Conservation (phyloP, 495 filamentous ascomycete genomes). For the Tricharina praecox region DNA sequence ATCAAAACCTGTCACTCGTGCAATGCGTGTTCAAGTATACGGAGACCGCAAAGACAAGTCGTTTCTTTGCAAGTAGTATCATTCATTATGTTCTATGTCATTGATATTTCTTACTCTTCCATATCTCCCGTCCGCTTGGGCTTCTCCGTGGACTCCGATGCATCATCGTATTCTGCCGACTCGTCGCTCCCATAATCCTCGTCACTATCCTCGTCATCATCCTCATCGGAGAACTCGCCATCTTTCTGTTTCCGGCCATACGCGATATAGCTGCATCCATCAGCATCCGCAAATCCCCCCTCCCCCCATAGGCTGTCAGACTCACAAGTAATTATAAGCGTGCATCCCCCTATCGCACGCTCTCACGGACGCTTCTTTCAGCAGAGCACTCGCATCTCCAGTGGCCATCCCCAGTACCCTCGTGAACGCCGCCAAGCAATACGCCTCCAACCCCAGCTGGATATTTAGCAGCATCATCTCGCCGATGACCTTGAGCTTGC, state of each 20-base stretch:
- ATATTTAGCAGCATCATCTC: background rate
- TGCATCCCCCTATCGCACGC: constrained; percentile 6
- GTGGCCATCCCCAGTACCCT: constrained; percentile 8
- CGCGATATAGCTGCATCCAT: background rate
- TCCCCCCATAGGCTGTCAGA: background rate
- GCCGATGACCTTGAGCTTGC: background rate
- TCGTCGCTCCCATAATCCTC: no score
- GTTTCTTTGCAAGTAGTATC: no score
- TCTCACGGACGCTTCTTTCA: constrained; percentile 2
- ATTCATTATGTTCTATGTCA: no score
- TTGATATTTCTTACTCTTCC: no score
- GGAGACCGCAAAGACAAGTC: no score
- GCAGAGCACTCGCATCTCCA: constrained; percentile 2
- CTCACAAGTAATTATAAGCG: constrained; percentile 6
- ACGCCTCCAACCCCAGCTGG: background rate
- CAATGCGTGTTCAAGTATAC: no score
- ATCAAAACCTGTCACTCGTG: no score
- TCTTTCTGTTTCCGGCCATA: background rate
- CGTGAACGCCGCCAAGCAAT: constrained; percentile 8
- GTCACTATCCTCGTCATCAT: no score
- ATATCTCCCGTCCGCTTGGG: no score
- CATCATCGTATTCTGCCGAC: no score
- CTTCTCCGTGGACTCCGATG: no score
- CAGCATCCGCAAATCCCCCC: background rate
- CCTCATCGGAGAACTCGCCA: background rate